Conservation (phyloP, 2,329 filamentous ascomycete genomes). For the Aspergillus fructus region DNA sequence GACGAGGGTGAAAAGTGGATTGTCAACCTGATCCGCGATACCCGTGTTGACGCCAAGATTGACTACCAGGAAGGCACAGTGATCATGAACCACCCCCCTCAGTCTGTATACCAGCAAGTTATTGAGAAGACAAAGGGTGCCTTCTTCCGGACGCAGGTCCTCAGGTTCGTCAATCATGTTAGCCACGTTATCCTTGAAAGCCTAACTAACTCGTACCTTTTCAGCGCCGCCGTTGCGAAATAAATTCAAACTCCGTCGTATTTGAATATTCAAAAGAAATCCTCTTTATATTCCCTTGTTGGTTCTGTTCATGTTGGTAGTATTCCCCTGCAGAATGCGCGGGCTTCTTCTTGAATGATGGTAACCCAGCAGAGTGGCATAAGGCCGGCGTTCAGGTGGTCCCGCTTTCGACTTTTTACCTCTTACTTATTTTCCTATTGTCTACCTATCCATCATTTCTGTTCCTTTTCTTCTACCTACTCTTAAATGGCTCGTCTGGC, state of each 20-base stretch:
- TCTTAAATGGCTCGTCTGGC: constrained; percentile 1
- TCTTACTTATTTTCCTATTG: constrained; percentile 26
- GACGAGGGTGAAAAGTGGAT: constrained; percentile 99
- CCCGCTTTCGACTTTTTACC: constrained; percentile 30
- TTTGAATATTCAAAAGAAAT: constrained; percentile 20
- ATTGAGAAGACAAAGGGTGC: constrained; percentile 98
- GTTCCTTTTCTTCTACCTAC: constrained; percentile 14
- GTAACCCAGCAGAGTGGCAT: constrained; percentile 41
- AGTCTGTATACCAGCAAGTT: constrained; percentile 98
- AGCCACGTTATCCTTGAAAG: background rate
- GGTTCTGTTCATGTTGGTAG: constrained; percentile 36
- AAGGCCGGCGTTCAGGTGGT: constrained; percentile 45
- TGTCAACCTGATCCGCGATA: constrained; percentile 97
- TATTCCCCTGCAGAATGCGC: constrained; percentile 25
- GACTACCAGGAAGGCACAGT: constrained; percentile 99
- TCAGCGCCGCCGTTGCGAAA: constrained; percentile 52
- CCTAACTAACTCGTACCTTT: constrained; percentile 7
- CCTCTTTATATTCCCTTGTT: constrained; percentile 32
- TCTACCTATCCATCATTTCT: constrained; percentile 17
- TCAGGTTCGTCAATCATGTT: constrained; percentile 54
- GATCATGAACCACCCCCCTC: constrained; percentile 98
- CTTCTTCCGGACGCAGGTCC: constrained; percentile 96
- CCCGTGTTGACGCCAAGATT: constrained; percentile 96
- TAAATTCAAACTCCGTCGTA: constrained; percentile 28
- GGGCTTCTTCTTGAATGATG: constrained; percentile 30